These are phyloP conservation scores for Eutrema japonicum DNA, from an alignment of 345 rosid species.

Conservation along the genomic window DNA sequence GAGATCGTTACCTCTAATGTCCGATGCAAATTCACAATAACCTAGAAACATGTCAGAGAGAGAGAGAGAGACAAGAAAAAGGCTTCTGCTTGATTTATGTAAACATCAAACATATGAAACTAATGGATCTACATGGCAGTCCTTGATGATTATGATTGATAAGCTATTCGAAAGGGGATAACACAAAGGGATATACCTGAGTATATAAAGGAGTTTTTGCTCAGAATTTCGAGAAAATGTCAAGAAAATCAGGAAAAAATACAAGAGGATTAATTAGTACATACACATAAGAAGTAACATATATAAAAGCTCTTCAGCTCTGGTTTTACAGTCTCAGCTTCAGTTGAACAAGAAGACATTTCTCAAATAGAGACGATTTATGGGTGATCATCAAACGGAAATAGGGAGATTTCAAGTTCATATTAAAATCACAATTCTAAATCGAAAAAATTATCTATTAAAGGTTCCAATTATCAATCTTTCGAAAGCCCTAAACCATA, in stretches of 20 bases:
- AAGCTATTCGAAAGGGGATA: not conserved
- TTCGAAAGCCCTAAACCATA: not conserved
- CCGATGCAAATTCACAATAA: constrained; percentile 69
- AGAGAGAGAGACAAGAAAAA: not conserved
- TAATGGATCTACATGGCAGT: not conserved
- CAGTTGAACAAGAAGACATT: no score
- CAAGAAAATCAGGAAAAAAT: constrained; percentile 42
- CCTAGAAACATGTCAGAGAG: constrained; percentile 51
- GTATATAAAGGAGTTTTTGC: constrained; percentile 57
- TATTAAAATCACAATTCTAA: no score
- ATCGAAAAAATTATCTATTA: no score
- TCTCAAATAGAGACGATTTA: no score
- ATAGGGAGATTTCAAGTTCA: not conserved
- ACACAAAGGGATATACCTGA: constrained; percentile 48
- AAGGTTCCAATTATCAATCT: not conserved
- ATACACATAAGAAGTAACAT: not conserved
- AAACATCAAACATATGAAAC: constrained; percentile 12
- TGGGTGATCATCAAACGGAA: not conserved
- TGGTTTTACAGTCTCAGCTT: no score
- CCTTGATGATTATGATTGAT: no score
- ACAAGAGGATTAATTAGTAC: not conserved
- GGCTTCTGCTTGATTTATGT: not conserved
- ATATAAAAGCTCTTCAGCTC: constrained; percentile 3
- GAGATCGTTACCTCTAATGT: constrained; percentile 55
- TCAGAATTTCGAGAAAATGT: constrained; percentile 61